Evolutionary conservation across 208 protist genomes (phyloP).

Genomic region (Hexamita inflata): DNA sequence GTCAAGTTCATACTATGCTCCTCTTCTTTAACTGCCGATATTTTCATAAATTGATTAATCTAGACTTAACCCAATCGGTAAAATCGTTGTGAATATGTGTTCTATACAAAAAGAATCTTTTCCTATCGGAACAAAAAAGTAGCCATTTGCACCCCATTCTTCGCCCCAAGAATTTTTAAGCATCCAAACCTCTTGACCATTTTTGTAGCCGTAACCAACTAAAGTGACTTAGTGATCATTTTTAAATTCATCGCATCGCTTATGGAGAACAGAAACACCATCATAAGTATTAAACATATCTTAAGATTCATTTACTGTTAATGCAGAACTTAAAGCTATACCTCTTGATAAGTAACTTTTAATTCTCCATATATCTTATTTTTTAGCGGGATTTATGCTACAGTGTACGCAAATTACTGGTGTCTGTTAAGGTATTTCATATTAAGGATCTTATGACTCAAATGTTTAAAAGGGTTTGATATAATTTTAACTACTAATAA

Average conservation of each 20-base stretch:
- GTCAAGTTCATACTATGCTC: too few species aligned
- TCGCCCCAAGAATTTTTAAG: constrained; percentile 18
- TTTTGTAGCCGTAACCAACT: constrained; percentile 1
- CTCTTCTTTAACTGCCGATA: too few species aligned
- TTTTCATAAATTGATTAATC: too few species aligned
- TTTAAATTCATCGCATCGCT: not conserved
- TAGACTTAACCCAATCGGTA: too few species aligned
- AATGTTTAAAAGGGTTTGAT: too few species aligned
- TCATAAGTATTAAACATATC: not conserved
- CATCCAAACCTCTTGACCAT: not conserved
- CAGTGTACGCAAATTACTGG: too few species aligned
- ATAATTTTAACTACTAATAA: too few species aligned
- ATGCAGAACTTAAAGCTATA: not conserved
- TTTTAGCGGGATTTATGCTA: not conserved
- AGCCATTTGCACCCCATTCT: not conserved
- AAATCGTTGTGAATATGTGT: too few species aligned
- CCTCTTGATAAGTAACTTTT: not conserved
- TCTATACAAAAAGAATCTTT: constrained; percentile 2
- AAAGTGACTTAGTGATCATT: constrained; percentile 17
- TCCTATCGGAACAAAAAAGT: not conserved
- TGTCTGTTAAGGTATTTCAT: too few species aligned
- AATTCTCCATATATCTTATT: not conserved
- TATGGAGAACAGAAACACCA: not conserved
- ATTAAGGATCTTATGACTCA: too few species aligned
- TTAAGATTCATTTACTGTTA: not conserved